A percentile compares a stretch with the other conserved stretches of the same genome.
These are phyloP conservation scores for Harringtonia aguacate DNA, from an alignment of 2,329 filamentous ascomycete genomes.

Conservation along the genomic window DNA sequence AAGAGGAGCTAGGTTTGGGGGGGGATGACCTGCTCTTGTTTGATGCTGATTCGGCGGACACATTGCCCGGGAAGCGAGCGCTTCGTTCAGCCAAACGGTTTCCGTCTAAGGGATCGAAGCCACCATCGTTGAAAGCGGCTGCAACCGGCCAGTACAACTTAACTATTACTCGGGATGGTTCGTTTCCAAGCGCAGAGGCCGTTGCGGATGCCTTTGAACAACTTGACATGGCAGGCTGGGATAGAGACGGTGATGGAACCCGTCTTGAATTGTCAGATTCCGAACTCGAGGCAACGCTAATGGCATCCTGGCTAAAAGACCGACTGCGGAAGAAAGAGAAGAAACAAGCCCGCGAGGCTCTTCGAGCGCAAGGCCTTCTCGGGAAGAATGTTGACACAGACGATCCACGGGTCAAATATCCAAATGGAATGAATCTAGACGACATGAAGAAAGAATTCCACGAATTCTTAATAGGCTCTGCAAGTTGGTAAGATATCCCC, in stretches of 20 bases:
- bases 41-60: constrained; percentile 23
- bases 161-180: constrained; percentile 12
- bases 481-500: constrained; percentile 46
- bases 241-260: constrained; percentile 34
- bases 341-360: constrained; percentile 59
- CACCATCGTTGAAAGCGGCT: background rate
- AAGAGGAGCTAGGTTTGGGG: constrained; percentile 52
- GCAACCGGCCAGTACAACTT: no score
- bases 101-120: no score
- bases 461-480: constrained; percentile 53
- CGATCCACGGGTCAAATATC: constrained; percentile 61
- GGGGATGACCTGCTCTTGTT: constrained; percentile 48
- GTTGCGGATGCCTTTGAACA: constrained; percentile 47
- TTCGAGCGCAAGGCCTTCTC: constrained; percentile 55
- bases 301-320: constrained; percentile 54
- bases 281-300: constrained; percentile 52
- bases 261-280: constrained; percentile 46
- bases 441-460: constrained; percentile 65
- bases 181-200: constrained; percentile 27
- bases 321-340: constrained; percentile 59
- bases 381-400: constrained; percentile 45
- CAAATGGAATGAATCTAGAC: constrained; percentile 57
- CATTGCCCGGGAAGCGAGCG: background rate
- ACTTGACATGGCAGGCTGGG: constrained; percentile 74
- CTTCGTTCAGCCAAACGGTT: background rate